Evolutionary conservation across 75 land plant species (phyloP), one percentile per base, ranked within the genome.

Genomic region (Cunninghamia lanceolata): DNA sequence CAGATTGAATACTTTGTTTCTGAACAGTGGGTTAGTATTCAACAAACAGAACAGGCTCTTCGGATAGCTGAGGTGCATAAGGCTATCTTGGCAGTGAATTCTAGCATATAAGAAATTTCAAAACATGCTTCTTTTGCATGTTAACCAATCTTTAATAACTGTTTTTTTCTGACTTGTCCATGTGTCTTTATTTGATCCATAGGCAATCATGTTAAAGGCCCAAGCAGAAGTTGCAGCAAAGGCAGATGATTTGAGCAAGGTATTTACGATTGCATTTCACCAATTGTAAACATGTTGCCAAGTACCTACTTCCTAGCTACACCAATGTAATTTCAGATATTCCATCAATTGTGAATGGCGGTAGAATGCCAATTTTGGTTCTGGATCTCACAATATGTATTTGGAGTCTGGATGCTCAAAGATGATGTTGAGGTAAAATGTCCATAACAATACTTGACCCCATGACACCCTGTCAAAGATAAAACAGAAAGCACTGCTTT

Each of bases 11-110:
- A 42, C 81, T 78, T 78, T 42, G 81, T 78, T 78, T 19, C 81
- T 42, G 81, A 78, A 78, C 81, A 42, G n/a, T 78, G 81, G 81
- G 47, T 78, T 39, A 36, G 21, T 21, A 78, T 78, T 78, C 46
- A 25, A 78, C 81, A 78, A 78, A 78, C 45, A 42, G 81, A 78
- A 42, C 81, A 78, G 46, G 81, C 81, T 78, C 81, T 78, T 42
- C 45, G 25, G 25, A 39, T 78, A 78, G 81, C 81, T 78, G 81
- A 78, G 81, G 81, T 78, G 81, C 9, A 47, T 9, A 78, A 78
- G 39, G 25, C n/a, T 21, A 40, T 45, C 7, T 42, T 9, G n/a
- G 30, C 81, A 78, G 17, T 42, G 81, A 39, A 39, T 78, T 40
- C 43, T 21, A 78, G 28, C 43, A 78, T 78, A 78, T 21, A 40